phyloP scores from a whole-genome alignment of 2,329 filamentous ascomycete genomes.

The Xylariaceae sp. region DNA sequence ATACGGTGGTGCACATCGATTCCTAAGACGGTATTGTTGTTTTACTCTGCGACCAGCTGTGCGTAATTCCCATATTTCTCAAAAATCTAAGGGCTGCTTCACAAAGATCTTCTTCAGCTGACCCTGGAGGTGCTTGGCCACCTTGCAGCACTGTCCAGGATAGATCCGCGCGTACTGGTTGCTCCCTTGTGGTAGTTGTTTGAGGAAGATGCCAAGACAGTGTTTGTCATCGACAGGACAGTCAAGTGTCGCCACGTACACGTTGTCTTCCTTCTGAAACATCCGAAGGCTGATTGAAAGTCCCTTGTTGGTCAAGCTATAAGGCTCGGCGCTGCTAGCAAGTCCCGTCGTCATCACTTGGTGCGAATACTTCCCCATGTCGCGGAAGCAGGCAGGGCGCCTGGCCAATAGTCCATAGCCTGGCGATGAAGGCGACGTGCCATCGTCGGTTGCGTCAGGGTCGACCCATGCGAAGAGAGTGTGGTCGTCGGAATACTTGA shows the following conservation, averaged over 20 bases:
- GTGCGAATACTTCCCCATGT: neutral
- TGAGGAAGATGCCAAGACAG: neutral
- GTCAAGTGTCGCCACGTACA: neutral
- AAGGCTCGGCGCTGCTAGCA: neutral
- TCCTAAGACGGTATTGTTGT: no score
- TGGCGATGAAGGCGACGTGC: neutral
- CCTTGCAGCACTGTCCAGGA: neutral
- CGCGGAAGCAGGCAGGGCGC: neutral
- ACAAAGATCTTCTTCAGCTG: neutral
- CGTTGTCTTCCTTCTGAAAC: neutral
- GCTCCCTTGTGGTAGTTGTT: neutral
- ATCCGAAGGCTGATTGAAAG: neutral
- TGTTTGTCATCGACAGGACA: neutral
- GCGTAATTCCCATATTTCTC: no score
- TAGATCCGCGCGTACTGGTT: neutral
- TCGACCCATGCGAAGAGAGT: slow-evolving; percentile 14
- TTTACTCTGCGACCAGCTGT: no score
- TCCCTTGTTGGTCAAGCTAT: neutral
- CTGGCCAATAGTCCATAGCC: neutral
- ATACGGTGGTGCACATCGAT: no score
- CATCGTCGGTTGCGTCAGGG: slow-evolving; percentile 2
- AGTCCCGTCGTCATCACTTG: neutral
- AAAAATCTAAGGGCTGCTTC: neutral
- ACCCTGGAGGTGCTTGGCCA: neutral
- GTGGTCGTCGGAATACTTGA: slow-evolving; percentile 13